Evolutionary conservation across 2,329 filamentous ascomycete species (phyloP).

Genomic region (Myriangium duriaei): DNA sequence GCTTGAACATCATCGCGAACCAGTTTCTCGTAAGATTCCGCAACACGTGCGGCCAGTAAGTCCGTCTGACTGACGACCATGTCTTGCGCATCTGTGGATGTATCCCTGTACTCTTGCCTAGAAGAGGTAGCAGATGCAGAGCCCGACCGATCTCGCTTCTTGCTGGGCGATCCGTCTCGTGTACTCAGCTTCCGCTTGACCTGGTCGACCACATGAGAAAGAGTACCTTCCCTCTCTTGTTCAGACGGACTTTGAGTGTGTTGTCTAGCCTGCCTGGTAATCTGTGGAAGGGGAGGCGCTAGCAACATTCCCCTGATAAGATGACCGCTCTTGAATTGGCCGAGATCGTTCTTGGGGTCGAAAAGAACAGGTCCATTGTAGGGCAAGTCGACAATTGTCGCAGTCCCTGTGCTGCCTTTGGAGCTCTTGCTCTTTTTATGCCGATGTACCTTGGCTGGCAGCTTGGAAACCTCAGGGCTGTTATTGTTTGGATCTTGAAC

Average conservation of each 20-base stretch:
- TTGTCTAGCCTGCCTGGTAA: constrained; percentile 7
- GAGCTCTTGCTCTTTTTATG: constrained; percentile 9
- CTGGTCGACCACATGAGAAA: constrained; percentile 4
- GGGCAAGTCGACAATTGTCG: constrained; percentile 1
- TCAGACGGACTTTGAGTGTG: background rate
- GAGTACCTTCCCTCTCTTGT: constrained; percentile 2
- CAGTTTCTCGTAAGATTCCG: constrained; percentile 7
- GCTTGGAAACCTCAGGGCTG: background rate
- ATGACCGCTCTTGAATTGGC: constrained; percentile 6
- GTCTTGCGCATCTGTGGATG: background rate
- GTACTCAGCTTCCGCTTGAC: constrained; percentile 8
- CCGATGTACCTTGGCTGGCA: constrained; percentile 3
- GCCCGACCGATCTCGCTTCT: background rate
- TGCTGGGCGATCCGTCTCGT: background rate
- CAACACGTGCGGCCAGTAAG: constrained; percentile 2
- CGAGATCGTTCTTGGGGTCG: constrained; percentile 6
- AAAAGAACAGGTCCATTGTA: constrained; percentile 1
- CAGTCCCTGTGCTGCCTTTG: constrained; percentile 4
- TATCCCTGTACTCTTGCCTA: background rate
- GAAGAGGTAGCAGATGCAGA: constrained; percentile 1
- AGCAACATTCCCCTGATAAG: constrained; percentile 6
- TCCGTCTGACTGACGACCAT: constrained; percentile 6
- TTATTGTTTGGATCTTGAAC: constrained; percentile 1
- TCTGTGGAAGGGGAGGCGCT: constrained; percentile 5
- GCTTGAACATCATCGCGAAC: constrained; percentile 4